Evolutionary conservation across 345 rosid species (phyloP), one percentile per base, ranked within the genome.

Genomic region (Eucalyptus curtisii): DNA sequence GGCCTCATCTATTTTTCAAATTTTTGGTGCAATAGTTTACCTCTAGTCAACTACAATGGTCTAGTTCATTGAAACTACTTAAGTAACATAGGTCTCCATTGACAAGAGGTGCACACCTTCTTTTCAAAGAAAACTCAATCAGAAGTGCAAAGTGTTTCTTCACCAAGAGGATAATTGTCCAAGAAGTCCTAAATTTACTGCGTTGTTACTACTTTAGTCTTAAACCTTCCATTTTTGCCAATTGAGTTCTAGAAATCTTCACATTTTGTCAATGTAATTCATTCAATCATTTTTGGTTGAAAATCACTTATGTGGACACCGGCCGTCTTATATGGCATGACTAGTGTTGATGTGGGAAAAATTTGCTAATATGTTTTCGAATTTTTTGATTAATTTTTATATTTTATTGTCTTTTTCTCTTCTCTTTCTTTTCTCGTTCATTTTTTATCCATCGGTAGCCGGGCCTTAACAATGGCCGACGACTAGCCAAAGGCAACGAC

Each of bases 291-390:
- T 53, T 53, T 53, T 53, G 4, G 5, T 2, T 4, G 5, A 8
- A 20, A 53, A 53, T 53, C 27, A 8, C 25, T 53, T 0, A 53
- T 0, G 2, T 53, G 10, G 25, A 53, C 2, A 1, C 24, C 4
- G 2, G 2, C 2, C 10, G 1, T 8, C 2, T 1, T 53, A 53
- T 1, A 2, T 53, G 25, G 10, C 25, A 8, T 4, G 1, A 1
- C 24, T 7, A 9, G 1, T 0, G 10, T 4, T 53, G 10, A 53
- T 1, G 24, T 20, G 22, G 2, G 22, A 5, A 53, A 49, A 15
- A 49, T 49, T 49, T 49, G 52, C 52, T 2, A 15, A 49, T 49
- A 49, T 49, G 52, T 16, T 15, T 49, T 49, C 3, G 17, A 14
- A 5, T 49, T 49, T 14, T 49, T 49, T 2, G 11, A 47, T 47